These are phyloP conservation scores for Chalciporus chontae DNA, from an alignment of 768 basidiomycete genomes.

Conservation along the genomic window DNA sequence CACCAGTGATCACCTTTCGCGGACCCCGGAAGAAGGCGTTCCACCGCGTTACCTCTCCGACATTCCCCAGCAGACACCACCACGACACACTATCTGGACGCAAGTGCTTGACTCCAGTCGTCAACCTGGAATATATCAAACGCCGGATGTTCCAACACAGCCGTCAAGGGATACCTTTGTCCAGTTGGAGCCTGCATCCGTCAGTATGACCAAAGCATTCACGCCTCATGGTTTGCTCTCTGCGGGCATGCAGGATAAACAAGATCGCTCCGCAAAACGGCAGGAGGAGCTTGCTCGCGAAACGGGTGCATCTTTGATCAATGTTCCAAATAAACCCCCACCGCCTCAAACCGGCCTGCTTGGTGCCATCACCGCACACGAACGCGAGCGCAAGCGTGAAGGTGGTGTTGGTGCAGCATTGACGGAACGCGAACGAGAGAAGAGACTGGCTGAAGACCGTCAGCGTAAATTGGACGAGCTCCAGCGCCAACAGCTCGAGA, in stretches of 20 bases:
- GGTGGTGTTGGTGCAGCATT: constrained; percentile 93
- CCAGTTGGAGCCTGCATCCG: constrained; percentile 66
- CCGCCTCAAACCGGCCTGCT: constrained; percentile 94
- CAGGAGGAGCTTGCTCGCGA: constrained; percentile 94
- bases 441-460: constrained; percentile 85
- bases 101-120: constrained; percentile 76
- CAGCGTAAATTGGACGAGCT: constrained; percentile 91
- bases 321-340: constrained; percentile 93
- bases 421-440: constrained; percentile 94
- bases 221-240: constrained; percentile 92
- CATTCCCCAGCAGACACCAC: constrained; percentile 42
- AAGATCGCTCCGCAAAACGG: constrained; percentile 91
- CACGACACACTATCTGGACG: constrained; percentile 81
- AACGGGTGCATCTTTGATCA: constrained; percentile 86
- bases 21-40: constrained; percentile 56
- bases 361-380: constrained; percentile 93
- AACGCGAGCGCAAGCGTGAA: constrained; percentile 90
- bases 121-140: constrained; percentile 39
- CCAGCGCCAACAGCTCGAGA: constrained; percentile 85
- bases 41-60: constrained; percentile 56
- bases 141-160: constrained; percentile 34
- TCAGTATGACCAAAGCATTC: constrained; percentile 89
- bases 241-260: constrained; percentile 92
- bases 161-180: constrained; percentile 56
- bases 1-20: constrained; percentile 51